Evolutionary conservation across 352 stramenopile species (phyloP).

Genomic region (Poterioochromonas sp.): DNA sequence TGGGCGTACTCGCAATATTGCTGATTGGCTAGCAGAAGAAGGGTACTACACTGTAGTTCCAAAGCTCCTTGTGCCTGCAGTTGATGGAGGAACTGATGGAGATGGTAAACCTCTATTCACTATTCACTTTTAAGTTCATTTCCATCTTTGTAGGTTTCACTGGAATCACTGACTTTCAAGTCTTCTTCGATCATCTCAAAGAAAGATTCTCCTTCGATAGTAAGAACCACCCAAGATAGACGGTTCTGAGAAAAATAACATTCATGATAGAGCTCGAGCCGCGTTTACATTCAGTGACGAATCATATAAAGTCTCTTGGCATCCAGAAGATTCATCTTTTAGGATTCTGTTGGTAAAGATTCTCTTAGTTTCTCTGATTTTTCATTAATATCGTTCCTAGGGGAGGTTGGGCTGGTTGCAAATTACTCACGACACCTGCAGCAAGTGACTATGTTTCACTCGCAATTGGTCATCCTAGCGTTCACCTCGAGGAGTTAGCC

Average conservation of each 20-base stretch:
- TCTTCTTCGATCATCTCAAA: neutral
- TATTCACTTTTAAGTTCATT: neutral
- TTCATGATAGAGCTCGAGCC: neutral
- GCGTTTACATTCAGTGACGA: neutral
- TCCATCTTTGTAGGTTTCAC: neutral
- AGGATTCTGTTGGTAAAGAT: constrained; percentile 9
- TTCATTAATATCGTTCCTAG: too few species aligned
- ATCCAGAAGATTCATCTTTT: neutral
- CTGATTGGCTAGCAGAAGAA: neutral
- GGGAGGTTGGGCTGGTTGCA: too few species aligned
- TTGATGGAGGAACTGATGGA: constrained; percentile 19
- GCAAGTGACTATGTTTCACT: too few species aligned
- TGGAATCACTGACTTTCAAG: neutral
- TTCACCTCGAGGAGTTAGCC: neutral
- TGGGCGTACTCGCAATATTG: constrained; percentile 16
- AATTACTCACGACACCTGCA: too few species aligned
- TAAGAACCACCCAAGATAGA: too few species aligned
- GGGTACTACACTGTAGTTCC: neutral
- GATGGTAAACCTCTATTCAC: neutral
- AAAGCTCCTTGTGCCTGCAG: neutral
- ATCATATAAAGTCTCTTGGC: neutral
- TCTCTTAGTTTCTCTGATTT: too few species aligned
- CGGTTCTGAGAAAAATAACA: too few species aligned
- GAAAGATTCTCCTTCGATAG: neutral
- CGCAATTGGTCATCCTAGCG: neutral